Evolutionary conservation across 306 rosid genomes (phyloP), one percentile per base, ranked within the genome.

Genomic region (Ormosia semicastrata): DNA sequence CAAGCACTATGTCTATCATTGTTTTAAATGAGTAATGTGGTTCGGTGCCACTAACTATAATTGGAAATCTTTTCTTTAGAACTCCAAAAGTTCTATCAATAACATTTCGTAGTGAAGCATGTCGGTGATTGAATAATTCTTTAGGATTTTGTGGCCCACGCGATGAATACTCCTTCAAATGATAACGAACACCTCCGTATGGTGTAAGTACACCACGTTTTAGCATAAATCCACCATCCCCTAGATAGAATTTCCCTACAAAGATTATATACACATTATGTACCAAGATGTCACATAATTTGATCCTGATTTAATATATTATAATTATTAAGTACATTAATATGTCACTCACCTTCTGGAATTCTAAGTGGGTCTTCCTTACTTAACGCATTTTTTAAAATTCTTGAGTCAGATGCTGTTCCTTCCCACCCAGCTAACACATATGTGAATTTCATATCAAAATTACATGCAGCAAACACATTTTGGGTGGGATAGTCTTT

Each of bases 401-500:
- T 11, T 34, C 13, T 32, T 12, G 47, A 13, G 15, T 60, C 24
- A 30, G 33, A 62, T 10, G 62, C 7, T 7, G 34, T 1, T 8
- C 34, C 72, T 34, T 59, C 71, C 43, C 68, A 60, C 33, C 60
- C 49, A 8, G 9, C 4, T 62, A 60, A 46, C 7, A 47, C 4
- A 12, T 59, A 75, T 4, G 60, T 76, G 13, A 62, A 76, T 47
- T 53, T 76, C 13, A 76, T 62, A n/a, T 76, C 62, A 76, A 76
- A 76, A 44, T 53, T 15, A 76, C 62, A 76, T 0, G 62, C 37
- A 2, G 46, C 71, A 4, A 76, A 62, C 0, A 76, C 10, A 76
- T n/a, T 76, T 47, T 62, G 62, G 60, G 71, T 46, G 10, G 80
- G 59, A 11, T 10, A 32, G 7, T 37, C 47, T 75, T 46, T 75